These are phyloP conservation scores for Agrostemma githago DNA, from an alignment of 148 eudicot species.

Conservation along the genomic window DNA sequence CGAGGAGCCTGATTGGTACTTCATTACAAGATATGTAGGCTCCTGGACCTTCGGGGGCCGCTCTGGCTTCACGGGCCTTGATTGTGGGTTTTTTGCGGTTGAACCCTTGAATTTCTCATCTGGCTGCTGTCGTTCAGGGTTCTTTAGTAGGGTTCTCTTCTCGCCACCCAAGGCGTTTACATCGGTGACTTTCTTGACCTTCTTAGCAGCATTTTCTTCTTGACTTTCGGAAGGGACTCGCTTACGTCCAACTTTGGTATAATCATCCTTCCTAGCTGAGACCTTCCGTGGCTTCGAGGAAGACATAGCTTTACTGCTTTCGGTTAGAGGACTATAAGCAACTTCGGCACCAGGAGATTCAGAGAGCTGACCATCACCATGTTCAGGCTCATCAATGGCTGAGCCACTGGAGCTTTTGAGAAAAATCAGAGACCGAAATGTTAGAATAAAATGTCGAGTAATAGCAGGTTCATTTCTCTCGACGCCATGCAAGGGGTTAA, in stretches of 20 bases:
- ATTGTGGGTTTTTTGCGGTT: constrained; percentile 23
- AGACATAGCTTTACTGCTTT: constrained; percentile 24
- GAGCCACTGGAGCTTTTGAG: constrained; percentile 49
- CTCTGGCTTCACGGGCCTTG: constrained; percentile 28
- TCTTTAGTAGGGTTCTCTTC: constrained; percentile 43
- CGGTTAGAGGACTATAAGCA: constrained; percentile 16
- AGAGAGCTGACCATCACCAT: constrained; percentile 27
- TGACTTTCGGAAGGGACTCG: constrained; percentile 63
- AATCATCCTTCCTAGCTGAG: constrained; percentile 36
- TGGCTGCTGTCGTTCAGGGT: constrained; percentile 28
- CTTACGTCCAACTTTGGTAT: constrained; percentile 49
- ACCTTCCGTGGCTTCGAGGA: constrained; percentile 38
- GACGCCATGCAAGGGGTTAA: constrained; percentile 46
- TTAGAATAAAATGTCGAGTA: constrained; percentile 39
- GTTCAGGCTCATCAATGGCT: constrained; percentile 39
- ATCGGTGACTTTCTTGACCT: constrained; percentile 41
- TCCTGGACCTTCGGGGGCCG: constrained; percentile 40
- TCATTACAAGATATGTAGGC: constrained; percentile 70
- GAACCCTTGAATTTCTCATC: constrained; percentile 40
- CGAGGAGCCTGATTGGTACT: constrained; percentile 50
- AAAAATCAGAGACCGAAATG: constrained; percentile 58
- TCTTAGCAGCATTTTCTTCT: constrained; percentile 52
- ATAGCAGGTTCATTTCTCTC: constrained; percentile 35
- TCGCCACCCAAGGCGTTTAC: constrained; percentile 40
- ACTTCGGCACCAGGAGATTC: constrained; percentile 17